Percentiles rank a stretch among this genome's conserved stretches.
phyloP scores from a whole-genome alignment of 2,329 filamentous ascomycete genomes.

The Elsinoe arachidis region DNA sequence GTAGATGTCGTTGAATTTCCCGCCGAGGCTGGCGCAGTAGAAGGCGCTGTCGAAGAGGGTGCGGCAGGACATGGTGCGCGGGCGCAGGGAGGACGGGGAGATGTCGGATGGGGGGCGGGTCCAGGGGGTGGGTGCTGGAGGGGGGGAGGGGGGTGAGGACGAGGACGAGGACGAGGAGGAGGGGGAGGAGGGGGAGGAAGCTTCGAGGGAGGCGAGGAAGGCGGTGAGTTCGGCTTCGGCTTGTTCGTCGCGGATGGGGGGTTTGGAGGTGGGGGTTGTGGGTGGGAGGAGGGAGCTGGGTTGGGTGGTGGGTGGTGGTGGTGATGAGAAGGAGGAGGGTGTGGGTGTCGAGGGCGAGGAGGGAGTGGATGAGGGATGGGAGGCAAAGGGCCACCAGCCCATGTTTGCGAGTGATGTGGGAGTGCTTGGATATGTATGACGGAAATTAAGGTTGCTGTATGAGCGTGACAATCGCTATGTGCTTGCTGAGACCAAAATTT shows the following conservation, averaged over 20 bases:
- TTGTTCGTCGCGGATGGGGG: slow-evolving; percentile 36
- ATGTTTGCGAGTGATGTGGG: slow-evolving; percentile 11
- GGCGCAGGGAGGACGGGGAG: slow-evolving; percentile 59
- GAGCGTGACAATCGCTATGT: not conserved
- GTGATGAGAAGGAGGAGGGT: not conserved
- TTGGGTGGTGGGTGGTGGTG: not conserved
- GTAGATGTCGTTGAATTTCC: slow-evolving; percentile 88
- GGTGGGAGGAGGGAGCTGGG: slow-evolving; percentile 13
- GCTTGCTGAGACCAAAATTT: not conserved
- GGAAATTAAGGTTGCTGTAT: too few relatives aligned
- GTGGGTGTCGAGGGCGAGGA: slow-evolving; percentile 22
- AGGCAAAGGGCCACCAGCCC: slow-evolving; percentile 21
- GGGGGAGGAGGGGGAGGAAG: slow-evolving; percentile 19
- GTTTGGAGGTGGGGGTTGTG: slow-evolving; percentile 16
- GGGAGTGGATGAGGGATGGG: slow-evolving; percentile 19
- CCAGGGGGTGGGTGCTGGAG: slow-evolving; percentile 17
- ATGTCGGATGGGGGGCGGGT: slow-evolving; percentile 25
- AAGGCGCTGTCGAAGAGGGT: slow-evolving; percentile 86
- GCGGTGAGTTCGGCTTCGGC: slow-evolving; percentile 47
- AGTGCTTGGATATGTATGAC: too few relatives aligned
- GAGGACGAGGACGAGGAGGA: slow-evolving; percentile 18
- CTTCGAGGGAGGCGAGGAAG: slow-evolving; percentile 42
- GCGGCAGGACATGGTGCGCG: slow-evolving; percentile 78
- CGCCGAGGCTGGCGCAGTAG: slow-evolving; percentile 85
- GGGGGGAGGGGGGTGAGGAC: slow-evolving; percentile 15